A percentile compares a stretch with the other conserved stretches of the same genome.
These are phyloP conservation scores for Letharia lupina DNA, from an alignment of 495 filamentous ascomycete species.

Conservation along the genomic window DNA sequence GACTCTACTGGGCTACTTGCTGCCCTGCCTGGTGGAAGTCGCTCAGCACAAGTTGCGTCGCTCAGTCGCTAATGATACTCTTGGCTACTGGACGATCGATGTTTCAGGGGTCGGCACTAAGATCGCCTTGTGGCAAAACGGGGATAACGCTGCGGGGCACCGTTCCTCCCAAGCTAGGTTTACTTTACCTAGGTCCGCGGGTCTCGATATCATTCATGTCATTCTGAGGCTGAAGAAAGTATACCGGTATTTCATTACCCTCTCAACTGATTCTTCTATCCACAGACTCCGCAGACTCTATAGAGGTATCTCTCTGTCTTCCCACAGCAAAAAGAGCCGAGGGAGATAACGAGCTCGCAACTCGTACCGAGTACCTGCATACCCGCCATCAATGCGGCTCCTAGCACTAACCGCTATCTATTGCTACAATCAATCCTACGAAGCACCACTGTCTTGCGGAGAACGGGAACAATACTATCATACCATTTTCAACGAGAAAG, in stretches of 20 bases:
- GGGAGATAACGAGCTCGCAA: not conserved
- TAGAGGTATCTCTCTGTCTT: not conserved
- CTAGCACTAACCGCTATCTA: conserved; percentile 2
- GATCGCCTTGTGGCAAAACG: not conserved
- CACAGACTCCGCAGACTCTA: too few relatives aligned
- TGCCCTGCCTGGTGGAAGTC: conserved; percentile 4
- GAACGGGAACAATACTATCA: not conserved
- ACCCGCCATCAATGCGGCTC: conserved; percentile 3
- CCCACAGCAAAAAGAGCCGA: not conserved
- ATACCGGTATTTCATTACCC: not conserved
- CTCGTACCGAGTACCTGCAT: conserved; percentile 6
- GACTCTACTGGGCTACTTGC: conserved; percentile 13
- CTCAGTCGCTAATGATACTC: conserved; percentile 7
- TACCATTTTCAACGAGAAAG: not conserved
- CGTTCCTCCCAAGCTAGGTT: not conserved
- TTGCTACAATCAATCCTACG: not conserved
- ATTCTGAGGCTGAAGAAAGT: not conserved
- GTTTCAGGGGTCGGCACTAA: conserved; percentile 6
- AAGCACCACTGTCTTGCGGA: not conserved
- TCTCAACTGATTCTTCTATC: not conserved
- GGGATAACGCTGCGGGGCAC: not conserved
- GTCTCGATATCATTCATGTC: not conserved
- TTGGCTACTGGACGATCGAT: conserved; percentile 7
- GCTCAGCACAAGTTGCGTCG: not conserved
- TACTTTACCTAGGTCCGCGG: too few relatives aligned